Percentiles rank a stretch among this genome's conserved stretches.
phyloP scores from a whole-genome alignment of 345 rosid genomes.

The Cardamine resedifolia region DNA sequence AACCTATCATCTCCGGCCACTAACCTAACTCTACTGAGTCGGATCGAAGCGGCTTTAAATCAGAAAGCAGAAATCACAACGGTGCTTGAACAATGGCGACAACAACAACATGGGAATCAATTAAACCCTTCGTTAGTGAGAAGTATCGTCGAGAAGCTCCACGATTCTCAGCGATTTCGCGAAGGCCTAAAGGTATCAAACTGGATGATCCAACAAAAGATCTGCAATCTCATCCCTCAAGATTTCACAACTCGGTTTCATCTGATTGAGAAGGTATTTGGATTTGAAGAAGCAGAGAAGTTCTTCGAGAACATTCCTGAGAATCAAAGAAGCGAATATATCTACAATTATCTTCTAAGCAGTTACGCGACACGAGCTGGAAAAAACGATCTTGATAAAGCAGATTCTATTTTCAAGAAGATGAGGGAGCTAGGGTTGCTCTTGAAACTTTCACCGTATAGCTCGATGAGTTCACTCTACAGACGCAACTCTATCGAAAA shows the following conservation, averaged over 20 bases:
- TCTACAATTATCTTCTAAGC: not conserved
- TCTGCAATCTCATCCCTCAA: not conserved
- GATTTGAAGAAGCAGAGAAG: constrained; percentile 1
- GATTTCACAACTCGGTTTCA: not conserved
- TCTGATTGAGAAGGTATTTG: not conserved
- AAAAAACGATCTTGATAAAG: not conserved
- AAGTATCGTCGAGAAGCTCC: not conserved
- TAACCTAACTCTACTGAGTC: not conserved
- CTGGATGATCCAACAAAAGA: not conserved
- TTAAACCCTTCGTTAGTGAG: not conserved
- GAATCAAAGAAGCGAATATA: not conserved
- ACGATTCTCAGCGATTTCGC: not conserved
- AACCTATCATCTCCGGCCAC: not conserved
- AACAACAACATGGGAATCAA: not conserved
- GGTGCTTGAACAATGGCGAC: constrained; percentile 17
- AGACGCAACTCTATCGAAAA: not conserved
- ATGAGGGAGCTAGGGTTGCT: constrained; percentile 21
- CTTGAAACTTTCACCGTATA: constrained; percentile 11
- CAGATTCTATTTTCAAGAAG: not conserved
- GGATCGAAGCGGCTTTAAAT: not conserved
- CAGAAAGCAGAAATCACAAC: not conserved
- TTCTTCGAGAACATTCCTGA: constrained; percentile 13
- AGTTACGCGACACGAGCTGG: not conserved
- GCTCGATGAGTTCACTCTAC: constrained; percentile 12
- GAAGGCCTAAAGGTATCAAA: constrained; percentile 7